Evolutionary conservation across 768 basidiomycete species (phyloP), one percentile per base, ranked within the genome.

Genomic region (Leucocoprinus leucothites): DNA sequence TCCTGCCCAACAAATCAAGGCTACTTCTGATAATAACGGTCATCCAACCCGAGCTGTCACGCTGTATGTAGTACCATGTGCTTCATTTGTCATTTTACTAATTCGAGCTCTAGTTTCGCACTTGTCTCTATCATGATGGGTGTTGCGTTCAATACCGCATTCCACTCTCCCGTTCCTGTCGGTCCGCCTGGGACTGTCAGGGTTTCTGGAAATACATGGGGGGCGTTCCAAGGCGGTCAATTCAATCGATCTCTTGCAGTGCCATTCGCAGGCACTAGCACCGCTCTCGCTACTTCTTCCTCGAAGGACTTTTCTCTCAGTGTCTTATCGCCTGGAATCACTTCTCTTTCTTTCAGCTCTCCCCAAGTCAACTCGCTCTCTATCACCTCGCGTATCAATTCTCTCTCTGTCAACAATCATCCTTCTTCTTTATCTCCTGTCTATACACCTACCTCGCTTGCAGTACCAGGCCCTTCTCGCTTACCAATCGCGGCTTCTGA

Each of bases 51-150:
- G 85, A 62, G 76, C 86, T 34, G 73, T 85, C 46, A 87, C 85
- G 19, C 70, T 90, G 88, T 89, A 73, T n/a, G 84, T 69, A 47
- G 31, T 40, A 51, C 51, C 40, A 8, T 64, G 54, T 55, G 62
- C 26, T 58, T 35, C 38, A 48, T 40, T 50, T 45, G 57, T 42
- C 31, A 53, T 36, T 41, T 57, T 44, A 61, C 51, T 59, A 40
- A 48, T 24, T 58, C 28, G n/a, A 28, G 38, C 56, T n/a, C 25
- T 48, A 90, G 88, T 46, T 78, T 90, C 57, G 85, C 87, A 0
- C 66, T 90, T 46, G 69, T 90, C 59, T 86, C 86, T 36, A 73
- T 90, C 36, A 74, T 89, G n/a, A 71, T 88, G 74, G 85, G 68
- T 31, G 82, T 81, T 41, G 71, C 84, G 9, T 74, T 81, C 64